Conservation (phyloP, 108 stramenopile genomes). For the Aurantiochytrium sp. region DNA sequence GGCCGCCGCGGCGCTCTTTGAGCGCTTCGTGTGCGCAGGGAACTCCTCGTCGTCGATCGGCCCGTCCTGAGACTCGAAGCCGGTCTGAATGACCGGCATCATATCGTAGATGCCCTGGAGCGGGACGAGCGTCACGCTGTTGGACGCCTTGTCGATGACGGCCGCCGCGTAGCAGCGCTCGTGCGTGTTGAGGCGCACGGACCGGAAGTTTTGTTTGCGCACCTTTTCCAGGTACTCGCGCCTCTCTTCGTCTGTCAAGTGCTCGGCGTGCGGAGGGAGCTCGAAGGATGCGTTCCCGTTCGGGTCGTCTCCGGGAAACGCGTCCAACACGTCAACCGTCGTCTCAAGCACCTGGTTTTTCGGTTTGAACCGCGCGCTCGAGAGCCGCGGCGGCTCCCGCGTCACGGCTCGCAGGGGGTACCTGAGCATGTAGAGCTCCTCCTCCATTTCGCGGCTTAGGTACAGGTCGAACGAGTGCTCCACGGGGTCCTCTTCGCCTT, state of each 20-base stretch:
- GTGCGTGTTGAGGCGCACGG: neutral
- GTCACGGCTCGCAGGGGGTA: neutral
- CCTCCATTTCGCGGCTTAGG: neutral
- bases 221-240: neutral
- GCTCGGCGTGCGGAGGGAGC: neutral
- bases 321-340: neutral
- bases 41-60: neutral
- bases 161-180: neutral
- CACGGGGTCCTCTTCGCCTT: conserved; percentile 11
- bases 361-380: neutral
- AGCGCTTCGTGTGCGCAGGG: neutral
- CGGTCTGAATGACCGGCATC: conserved; percentile 6
- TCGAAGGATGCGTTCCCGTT: neutral
- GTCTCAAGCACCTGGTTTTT: neutral
- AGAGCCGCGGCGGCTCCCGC: neutral
- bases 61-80: neutral
- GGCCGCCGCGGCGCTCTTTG: neutral
- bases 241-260: neutral
- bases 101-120: neutral
- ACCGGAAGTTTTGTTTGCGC: neutral
- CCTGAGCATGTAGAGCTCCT: neutral
- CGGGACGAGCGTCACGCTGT: neutral
- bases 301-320: neutral
- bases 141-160: neutral
- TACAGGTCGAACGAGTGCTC: neutral